phyloP scores from a whole-genome alignment of 2,329 filamentous ascomycete genomes.

The Corynespora cassiicola region DNA sequence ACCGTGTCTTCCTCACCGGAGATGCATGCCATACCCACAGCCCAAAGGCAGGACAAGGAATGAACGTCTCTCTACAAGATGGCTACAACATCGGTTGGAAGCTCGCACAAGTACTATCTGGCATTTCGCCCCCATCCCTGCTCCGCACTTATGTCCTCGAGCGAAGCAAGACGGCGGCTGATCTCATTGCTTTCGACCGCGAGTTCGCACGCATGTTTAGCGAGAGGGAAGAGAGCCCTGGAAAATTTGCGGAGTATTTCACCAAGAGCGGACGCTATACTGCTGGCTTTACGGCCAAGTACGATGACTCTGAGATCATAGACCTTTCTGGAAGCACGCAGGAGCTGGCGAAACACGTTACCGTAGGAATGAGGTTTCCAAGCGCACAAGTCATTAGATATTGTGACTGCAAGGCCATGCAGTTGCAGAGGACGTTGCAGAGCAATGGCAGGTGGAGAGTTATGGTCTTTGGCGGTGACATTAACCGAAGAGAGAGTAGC shows the following conservation, averaged over 20 bases:
- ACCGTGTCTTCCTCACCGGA: constrained; percentile 72
- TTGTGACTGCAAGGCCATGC: constrained; percentile 65
- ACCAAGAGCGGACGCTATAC: constrained; percentile 65
- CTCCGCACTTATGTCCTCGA: constrained; percentile 69
- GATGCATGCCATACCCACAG: constrained; percentile 75
- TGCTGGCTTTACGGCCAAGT: constrained; percentile 64
- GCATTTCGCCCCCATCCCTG: constrained; percentile 61
- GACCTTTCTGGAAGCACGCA: constrained; percentile 39
- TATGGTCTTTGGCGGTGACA: constrained; percentile 57
- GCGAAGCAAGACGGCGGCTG: constrained; percentile 52
- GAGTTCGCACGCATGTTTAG: constrained; percentile 62
- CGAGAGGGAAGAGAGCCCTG: constrained; percentile 50
- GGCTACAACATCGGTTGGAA: constrained; percentile 66
- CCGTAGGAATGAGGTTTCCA: constrained; percentile 57
- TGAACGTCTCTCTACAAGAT: constrained; percentile 68
- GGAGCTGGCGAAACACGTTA: constrained; percentile 44
- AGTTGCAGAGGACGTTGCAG: constrained; percentile 56
- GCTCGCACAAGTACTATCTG: constrained; percentile 49
- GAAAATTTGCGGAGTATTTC: constrained; percentile 64
- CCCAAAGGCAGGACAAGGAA: constrained; percentile 73
- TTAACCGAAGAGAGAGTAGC: constrained; percentile 33
- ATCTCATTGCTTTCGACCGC: constrained; percentile 68
- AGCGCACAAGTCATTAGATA: constrained; percentile 66
- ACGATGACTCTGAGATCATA: constrained; percentile 59
- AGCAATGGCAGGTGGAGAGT: constrained; percentile 61